These are phyloP conservation scores for Talaromyces borbonicus DNA, from an alignment of 495 filamentous ascomycete genomes.

Conservation along the genomic window DNA sequence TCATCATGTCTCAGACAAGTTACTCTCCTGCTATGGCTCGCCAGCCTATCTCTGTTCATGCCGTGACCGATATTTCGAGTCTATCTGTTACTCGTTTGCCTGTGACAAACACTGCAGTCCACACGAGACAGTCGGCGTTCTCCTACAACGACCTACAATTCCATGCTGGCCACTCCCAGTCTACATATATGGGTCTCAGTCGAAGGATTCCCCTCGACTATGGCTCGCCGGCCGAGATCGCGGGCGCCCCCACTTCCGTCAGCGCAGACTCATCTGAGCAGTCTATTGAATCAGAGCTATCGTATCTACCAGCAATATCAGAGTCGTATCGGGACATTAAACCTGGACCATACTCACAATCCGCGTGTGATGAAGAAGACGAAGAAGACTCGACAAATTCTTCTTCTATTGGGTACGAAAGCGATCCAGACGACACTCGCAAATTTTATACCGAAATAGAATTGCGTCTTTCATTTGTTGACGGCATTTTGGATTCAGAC, in stretches of 20 bases:
- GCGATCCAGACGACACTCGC: conserved; percentile 25
- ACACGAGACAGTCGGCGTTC: neutral
- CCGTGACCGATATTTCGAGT: neutral
- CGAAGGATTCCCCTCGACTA: no score
- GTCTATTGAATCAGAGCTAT: no score
- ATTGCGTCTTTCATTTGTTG: neutral
- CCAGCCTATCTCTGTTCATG: neutral
- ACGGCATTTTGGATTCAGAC: conserved; percentile 3
- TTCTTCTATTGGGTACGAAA: conserved; percentile 9
- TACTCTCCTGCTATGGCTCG: neutral
- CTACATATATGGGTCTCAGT: no score
- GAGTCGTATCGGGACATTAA: neutral
- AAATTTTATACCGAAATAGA: conserved; percentile 22
- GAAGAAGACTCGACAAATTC: neutral
- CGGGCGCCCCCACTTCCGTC: no score
- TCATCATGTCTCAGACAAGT: conserved; percentile 2
- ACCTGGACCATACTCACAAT: neutral
- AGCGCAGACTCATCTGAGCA: no score
- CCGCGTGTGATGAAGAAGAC: neutral
- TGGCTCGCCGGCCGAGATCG: no score
- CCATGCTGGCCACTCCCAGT: no score
- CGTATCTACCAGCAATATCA: no score
- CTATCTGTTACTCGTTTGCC: neutral
- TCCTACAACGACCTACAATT: neutral
- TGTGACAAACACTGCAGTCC: neutral